Evolutionary conservation across 352 stramenopile genomes (phyloP).

Genomic region (Thalassiosira delicatula): DNA sequence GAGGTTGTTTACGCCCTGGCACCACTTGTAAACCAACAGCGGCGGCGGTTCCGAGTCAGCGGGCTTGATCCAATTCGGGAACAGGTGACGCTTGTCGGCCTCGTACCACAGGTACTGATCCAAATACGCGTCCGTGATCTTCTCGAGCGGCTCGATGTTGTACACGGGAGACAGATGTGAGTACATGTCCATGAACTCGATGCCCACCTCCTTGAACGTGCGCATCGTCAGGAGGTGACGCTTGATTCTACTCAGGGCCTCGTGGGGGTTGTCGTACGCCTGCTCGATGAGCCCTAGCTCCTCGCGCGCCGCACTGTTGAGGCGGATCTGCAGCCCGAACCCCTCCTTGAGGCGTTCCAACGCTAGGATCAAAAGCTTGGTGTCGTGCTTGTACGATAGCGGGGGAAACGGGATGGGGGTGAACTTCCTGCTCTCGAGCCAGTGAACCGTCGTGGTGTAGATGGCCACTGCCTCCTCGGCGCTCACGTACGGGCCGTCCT

Average conservation of each 20-base stretch:
- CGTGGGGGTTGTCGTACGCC: conserved; percentile 98
- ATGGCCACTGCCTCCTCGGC: conserved; percentile 99
- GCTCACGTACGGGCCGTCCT: conserved; percentile 96
- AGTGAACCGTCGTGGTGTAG: conserved; percentile 99
- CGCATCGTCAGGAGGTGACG: conserved; percentile 97
- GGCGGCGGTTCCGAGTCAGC: conserved; percentile 98
- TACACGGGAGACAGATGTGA: conserved; percentile 98
- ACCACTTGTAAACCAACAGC: conserved; percentile 99
- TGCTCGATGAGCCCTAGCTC: conserved; percentile 98
- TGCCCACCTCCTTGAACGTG: conserved; percentile 99
- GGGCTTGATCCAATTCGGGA: conserved; percentile 99
- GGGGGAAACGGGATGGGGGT: conserved; percentile 98
- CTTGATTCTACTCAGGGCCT: conserved; percentile 98
- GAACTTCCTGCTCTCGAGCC: conserved; percentile 99
- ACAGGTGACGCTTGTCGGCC: conserved; percentile 99
- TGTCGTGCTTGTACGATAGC: conserved; percentile 99
- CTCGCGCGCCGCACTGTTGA: conserved; percentile 98
- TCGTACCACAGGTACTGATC: conserved; percentile 99
- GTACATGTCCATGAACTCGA: conserved; percentile 99
- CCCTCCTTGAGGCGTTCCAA: conserved; percentile 99
- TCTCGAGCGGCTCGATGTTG: conserved; percentile 99
- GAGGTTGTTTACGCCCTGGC: conserved; percentile 99
- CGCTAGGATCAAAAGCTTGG: conserved; percentile 98
- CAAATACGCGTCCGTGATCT: conserved; percentile 99
- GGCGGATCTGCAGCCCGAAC: conserved; percentile 95